These are phyloP conservation scores for Penicillium canariense DNA, from an alignment of 495 filamentous ascomycete species.

Conservation along the genomic window DNA sequence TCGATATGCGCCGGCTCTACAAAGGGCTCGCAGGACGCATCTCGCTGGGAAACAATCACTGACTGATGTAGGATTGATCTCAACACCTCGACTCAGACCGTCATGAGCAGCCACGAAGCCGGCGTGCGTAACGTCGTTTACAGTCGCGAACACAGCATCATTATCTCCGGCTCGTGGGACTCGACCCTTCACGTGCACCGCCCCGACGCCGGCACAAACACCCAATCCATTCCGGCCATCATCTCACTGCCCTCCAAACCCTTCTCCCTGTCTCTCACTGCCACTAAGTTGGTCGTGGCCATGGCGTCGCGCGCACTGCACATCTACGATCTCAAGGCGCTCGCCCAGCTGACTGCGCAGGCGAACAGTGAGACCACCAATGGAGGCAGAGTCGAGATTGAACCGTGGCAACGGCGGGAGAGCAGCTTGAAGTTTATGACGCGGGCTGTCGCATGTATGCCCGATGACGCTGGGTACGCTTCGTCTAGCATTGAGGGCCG, in stretches of 20 bases:
- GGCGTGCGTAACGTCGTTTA: conserved; percentile 83
- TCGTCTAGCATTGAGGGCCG: conserved; percentile 87
- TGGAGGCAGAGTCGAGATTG: conserved; percentile 51
- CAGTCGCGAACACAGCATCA: conserved; percentile 67
- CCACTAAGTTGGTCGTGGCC: conserved; percentile 85
- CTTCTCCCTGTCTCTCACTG: conserved; percentile 77
- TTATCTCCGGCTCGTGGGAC: conserved; percentile 94
- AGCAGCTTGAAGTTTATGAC: conserved; percentile 95
- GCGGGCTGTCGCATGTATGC: conserved; percentile 92
- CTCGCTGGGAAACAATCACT: not conserved
- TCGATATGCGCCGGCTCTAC: not conserved
- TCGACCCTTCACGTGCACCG: conserved; percentile 81
- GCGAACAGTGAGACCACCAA: conserved; percentile 33
- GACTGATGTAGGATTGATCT: conserved; percentile 63
- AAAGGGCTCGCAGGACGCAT: not conserved
- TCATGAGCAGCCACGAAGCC: conserved; percentile 73
- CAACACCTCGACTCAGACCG: conserved; percentile 63
- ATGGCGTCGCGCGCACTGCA: conserved; percentile 90
- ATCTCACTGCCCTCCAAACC: conserved; percentile 77
- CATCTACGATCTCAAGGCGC: conserved; percentile 83
- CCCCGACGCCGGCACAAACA: conserved; percentile 41
- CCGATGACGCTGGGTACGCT: conserved; percentile 88
- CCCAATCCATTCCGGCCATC: conserved; percentile 48
- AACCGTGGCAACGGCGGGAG: conserved; percentile 88
- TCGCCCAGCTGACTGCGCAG: conserved; percentile 54